phyloP scores from a whole-genome alignment of 208 protist genomes.

The Leishmania martiniquensis region DNA sequence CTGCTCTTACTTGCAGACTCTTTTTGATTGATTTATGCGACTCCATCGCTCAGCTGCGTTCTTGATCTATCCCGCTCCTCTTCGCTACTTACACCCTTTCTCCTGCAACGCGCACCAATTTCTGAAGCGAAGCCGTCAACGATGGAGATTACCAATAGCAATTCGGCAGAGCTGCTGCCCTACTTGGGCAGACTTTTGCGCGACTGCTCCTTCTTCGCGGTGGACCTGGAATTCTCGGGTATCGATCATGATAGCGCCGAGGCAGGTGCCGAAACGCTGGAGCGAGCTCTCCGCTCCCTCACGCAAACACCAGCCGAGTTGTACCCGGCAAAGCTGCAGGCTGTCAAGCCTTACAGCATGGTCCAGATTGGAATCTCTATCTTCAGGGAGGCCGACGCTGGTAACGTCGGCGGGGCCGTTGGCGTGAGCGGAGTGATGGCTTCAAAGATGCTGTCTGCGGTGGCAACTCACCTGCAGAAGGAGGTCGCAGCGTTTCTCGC shows the following conservation, averaged over 20 bases:
- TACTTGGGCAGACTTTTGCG: conserved; percentile 33
- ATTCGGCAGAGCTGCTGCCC: conserved; percentile 26
- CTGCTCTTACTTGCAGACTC: background rate
- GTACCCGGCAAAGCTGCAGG: conserved; percentile 45
- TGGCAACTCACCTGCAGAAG: background rate
- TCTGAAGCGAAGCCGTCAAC: background rate
- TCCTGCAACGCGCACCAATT: background rate
- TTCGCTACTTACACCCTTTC: background rate
- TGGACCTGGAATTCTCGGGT: conserved; percentile 76
- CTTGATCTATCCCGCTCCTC: background rate
- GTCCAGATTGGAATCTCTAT: conserved; percentile 71
- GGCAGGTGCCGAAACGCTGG: background rate
- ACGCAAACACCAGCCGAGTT: conserved; percentile 29
- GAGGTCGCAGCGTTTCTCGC: background rate
- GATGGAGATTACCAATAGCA: conserved; percentile 51
- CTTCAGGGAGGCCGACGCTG: conserved; percentile 32
- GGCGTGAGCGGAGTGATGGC: background rate
- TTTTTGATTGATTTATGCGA: background rate
- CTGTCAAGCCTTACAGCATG: conserved; percentile 37
- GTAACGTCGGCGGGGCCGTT: background rate
- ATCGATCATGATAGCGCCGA: conserved; percentile 32
- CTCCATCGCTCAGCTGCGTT: background rate
- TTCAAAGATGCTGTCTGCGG: background rate
- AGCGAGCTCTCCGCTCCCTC: conserved; percentile 20
- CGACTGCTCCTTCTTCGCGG: conserved; percentile 42